Evolutionary conservation across 345 rosid species (phyloP).

Genomic region (Aquilaria malaccensis): DNA sequence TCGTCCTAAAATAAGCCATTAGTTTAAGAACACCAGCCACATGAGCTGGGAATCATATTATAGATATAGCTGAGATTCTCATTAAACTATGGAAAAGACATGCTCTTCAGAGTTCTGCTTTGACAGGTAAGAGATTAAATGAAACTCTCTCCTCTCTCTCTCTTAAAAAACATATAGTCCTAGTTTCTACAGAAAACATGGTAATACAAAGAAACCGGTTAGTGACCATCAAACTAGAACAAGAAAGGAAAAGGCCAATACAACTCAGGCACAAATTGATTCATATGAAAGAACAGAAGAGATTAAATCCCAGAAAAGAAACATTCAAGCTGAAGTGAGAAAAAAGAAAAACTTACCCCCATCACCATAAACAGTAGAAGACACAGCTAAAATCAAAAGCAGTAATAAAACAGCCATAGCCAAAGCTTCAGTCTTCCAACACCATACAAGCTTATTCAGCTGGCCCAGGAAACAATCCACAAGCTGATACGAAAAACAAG

Average conservation of each 20-base stretch:
- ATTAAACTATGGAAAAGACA: not conserved
- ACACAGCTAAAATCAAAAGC: conserved; percentile 8
- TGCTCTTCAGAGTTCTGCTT: conserved; percentile 6
- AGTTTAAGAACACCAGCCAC: not conserved
- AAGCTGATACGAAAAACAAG: not conserved
- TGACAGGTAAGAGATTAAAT: not conserved
- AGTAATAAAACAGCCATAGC: conserved; percentile 8
- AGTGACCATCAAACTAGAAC: not conserved
- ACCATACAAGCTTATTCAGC: conserved; percentile 3
- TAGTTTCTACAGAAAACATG: too few species aligned
- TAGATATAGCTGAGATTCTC: too few species aligned
- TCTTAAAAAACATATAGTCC: too few species aligned
- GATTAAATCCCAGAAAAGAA: not conserved
- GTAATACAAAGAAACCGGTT: not conserved
- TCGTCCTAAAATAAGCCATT: not conserved
- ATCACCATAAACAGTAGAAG: conserved; percentile 11
- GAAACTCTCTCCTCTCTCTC: not conserved
- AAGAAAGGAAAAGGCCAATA: not conserved
- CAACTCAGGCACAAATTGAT: not conserved
- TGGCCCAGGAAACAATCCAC: conserved; percentile 1
- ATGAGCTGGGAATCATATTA: too few species aligned
- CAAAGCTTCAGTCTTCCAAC: conserved; percentile 6
- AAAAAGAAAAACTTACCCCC: conserved; percentile 5
- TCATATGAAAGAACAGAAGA: not conserved
- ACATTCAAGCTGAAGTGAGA: not conserved